A percentile compares a stretch with the other conserved stretches of the same genome.
Conservation (phyloP, 371 early-diverging fungal genomes). For the Batkoa obscura region DNA sequence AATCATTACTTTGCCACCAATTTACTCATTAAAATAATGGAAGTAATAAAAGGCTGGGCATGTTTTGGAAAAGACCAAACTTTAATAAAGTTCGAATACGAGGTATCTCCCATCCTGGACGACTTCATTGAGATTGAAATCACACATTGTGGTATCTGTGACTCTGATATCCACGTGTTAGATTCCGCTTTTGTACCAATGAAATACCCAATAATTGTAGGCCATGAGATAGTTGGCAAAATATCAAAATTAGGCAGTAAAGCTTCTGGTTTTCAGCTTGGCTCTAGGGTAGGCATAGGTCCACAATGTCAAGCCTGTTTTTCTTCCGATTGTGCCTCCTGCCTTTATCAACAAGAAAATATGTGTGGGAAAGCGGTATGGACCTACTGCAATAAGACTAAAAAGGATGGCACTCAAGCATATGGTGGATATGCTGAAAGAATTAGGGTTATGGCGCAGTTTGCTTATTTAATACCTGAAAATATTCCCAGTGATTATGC, state of each 20-base stretch:
- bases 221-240: slow-evolving; percentile 57
- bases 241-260: slow-evolving; percentile 30
- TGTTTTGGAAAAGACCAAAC: no score
- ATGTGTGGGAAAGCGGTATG: slow-evolving; percentile 24
- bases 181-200: slow-evolving; percentile 30
- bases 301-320: slow-evolving; percentile 28
- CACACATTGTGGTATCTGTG: slow-evolving; percentile 38
- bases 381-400: slow-evolving; percentile 22
- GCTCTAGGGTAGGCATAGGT: slow-evolving; percentile 54
- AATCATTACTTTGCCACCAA: no score
- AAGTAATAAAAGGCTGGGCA: no score
- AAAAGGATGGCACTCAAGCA: slow-evolving; percentile 9
- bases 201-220: slow-evolving; percentile 40
- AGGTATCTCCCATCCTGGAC: slow-evolving; percentile 16
- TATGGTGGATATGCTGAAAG: slow-evolving; percentile 24
- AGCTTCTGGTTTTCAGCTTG: slow-evolving; percentile 32
- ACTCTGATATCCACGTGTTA: slow-evolving; percentile 36
- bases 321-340: slow-evolving; percentile 21
- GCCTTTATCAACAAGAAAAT: slow-evolving; percentile 25
- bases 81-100: slow-evolving; percentile 13
- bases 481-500: slow-evolving; percentile 18
- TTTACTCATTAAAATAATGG: no score
- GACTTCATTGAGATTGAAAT: slow-evolving; percentile 25
- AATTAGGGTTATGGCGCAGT: slow-evolving; percentile 18
- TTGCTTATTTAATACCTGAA: slow-evolving; percentile 27